A percentile compares a stretch with the other conserved stretches of the same genome.
phyloP scores from a whole-genome alignment of 352 stramenopile species.

The Blastocystis sp. region DNA sequence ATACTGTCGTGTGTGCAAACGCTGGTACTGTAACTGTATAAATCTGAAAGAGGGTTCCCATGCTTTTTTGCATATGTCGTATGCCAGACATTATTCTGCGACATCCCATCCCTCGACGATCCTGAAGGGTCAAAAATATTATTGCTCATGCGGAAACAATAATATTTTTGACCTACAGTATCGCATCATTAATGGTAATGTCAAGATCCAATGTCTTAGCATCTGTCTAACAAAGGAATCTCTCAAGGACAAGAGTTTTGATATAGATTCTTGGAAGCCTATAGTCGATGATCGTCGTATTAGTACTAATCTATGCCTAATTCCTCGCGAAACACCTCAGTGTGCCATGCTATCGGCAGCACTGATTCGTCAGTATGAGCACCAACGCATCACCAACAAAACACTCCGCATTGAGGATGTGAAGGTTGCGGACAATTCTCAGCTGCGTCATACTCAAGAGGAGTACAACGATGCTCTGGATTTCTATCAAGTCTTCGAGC shows the following conservation, averaged over 20 bases:
- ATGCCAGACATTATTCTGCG: background rate
- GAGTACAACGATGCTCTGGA: conserved; percentile 88
- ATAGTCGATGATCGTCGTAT: conserved; percentile 91
- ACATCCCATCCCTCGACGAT: background rate
- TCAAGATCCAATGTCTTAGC: background rate
- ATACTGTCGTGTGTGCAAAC: conserved; percentile 10
- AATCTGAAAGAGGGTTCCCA: background rate
- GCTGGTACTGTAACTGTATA: conserved; percentile 36
- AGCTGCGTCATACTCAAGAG: conserved; percentile 68
- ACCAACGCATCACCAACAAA: conserved; percentile 80
- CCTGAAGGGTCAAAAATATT: background rate
- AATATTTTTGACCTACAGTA: conserved; percentile 37
- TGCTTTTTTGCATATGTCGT: conserved; percentile 1
- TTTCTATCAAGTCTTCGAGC: conserved; percentile 98
- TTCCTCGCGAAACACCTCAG: conserved; percentile 67
- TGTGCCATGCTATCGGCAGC: background rate
- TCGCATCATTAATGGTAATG: background rate
- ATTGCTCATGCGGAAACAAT: background rate
- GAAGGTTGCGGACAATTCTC: conserved; percentile 72
- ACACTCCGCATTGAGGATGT: conserved; percentile 82
- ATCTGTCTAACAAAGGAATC: conserved; percentile 91
- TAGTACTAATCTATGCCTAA: conserved; percentile 71
- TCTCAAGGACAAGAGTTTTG: conserved; percentile 97
- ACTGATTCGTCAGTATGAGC: conserved; percentile 79
- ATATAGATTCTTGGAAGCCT: conserved; percentile 92